Conservation (phyloP, 2,329 filamentous ascomycete species). For the Ophiocordyceps camponoti-rufipedis region DNA sequence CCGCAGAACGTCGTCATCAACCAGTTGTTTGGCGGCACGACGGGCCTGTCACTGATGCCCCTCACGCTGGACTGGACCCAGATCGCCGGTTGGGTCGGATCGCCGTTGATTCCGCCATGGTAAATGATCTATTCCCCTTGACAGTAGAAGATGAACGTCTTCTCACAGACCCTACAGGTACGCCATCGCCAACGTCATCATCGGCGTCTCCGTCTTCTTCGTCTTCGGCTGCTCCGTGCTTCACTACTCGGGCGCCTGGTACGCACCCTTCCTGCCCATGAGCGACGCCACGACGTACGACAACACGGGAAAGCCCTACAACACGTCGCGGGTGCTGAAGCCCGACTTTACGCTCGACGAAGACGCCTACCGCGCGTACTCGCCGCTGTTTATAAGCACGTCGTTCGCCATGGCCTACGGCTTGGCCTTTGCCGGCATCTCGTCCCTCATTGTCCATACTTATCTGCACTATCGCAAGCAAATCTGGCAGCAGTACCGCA, state of each 20-base stretch:
- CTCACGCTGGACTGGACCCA: slow-evolving; percentile 67
- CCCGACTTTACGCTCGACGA: slow-evolving; percentile 43
- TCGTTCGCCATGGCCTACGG: slow-evolving; percentile 55
- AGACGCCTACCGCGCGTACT: slow-evolving; percentile 47
- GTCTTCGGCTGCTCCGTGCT: slow-evolving; percentile 39
- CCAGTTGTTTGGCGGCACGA: slow-evolving; percentile 53
- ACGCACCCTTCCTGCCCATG: slow-evolving; percentile 46
- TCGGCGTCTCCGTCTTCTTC: slow-evolving; percentile 48
- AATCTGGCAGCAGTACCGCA: slow-evolving; percentile 44
- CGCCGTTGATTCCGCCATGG: slow-evolving; percentile 53
- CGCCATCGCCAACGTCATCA: slow-evolving; percentile 54
- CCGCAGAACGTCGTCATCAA: slow-evolving; percentile 52
- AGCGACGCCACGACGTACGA: slow-evolving; percentile 54
- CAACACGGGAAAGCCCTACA: slow-evolving; percentile 46
- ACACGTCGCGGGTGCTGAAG: slow-evolving; percentile 45
- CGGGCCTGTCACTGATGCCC: slow-evolving; percentile 48
- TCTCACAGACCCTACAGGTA: slow-evolving; percentile 22
- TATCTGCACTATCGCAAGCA: slow-evolving; percentile 47
- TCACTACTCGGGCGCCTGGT: slow-evolving; percentile 51
- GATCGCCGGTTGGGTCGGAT: slow-evolving; percentile 48
- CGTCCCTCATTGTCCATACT: slow-evolving; percentile 50
- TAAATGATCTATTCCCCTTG: slow-evolving; percentile 12
- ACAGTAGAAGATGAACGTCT: too few relatives aligned
- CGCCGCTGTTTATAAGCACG: slow-evolving; percentile 51
- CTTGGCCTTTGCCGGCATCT: slow-evolving; percentile 53